A percentile compares a stretch with the other conserved stretches of the same genome.
phyloP scores from a whole-genome alignment of 495 filamentous ascomycete species.

The Hyaloscypha hepaticicola region DNA sequence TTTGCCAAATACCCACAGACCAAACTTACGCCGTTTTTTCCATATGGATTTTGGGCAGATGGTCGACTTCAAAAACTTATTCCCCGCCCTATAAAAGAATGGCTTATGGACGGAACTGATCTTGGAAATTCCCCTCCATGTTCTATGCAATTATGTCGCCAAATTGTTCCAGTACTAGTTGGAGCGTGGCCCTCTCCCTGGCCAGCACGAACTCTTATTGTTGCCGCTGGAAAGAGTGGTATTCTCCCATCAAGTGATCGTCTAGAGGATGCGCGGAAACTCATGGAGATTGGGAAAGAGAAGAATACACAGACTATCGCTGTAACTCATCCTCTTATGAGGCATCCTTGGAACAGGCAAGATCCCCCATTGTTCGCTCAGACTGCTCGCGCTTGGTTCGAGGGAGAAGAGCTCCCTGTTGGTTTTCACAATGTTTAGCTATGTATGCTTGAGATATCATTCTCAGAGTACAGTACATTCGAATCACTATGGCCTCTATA shows the following conservation, averaged over 20 bases:
- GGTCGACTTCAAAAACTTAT: constrained; percentile 1
- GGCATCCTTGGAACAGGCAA: constrained; percentile 20
- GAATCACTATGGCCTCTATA: constrained; percentile 2
- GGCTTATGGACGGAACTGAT: constrained; percentile 9
- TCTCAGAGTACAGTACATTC: not conserved
- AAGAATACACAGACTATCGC: constrained; percentile 8
- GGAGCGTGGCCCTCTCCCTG: constrained; percentile 7
- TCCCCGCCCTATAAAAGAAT: not conserved
- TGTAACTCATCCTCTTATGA: constrained; percentile 7
- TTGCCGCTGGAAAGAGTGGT: constrained; percentile 15
- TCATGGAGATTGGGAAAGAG: constrained; percentile 14
- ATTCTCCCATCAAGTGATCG: constrained; percentile 9
- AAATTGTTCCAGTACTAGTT: not conserved
- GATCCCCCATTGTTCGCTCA: constrained; percentile 7
- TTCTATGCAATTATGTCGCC: not conserved
- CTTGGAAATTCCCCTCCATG: not conserved
- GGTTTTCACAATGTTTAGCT: constrained; percentile 5
- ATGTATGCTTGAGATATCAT: not conserved
- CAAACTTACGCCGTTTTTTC: not conserved
- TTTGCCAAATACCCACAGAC: not conserved
- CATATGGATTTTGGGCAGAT: constrained; percentile 3
- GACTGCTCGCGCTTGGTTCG: constrained; percentile 7
- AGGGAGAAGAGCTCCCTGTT: constrained; percentile 5
- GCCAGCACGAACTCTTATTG: constrained; percentile 8
- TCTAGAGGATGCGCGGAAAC: constrained; percentile 7